phyloP scores from a whole-genome alignment of 2,329 filamentous ascomycete genomes.

The Trichoderma pleuroti region DNA sequence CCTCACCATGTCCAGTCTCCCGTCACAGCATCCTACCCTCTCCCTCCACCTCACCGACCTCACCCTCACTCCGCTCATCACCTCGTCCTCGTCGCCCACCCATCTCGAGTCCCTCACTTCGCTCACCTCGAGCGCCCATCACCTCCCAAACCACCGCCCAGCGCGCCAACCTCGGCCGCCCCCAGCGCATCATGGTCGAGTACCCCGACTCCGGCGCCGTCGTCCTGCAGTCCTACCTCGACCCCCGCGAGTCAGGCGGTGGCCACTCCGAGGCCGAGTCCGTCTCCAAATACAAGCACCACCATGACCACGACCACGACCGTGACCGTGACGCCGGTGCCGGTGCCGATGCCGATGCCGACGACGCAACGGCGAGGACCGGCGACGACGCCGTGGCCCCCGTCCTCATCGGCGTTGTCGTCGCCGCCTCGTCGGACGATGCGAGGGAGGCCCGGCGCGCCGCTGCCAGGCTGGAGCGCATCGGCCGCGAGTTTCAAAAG shows the following conservation, averaged over 20 bases:
- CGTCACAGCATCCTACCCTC: constrained; percentile 49
- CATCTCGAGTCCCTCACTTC: constrained; percentile 50
- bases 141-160: constrained; percentile 50
- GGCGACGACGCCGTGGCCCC: constrained; percentile 44
- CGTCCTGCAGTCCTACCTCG: constrained; percentile 46
- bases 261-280: constrained; percentile 16
- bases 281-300: constrained; percentile 19
- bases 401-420: constrained; percentile 52
- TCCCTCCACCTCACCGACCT: constrained; percentile 57
- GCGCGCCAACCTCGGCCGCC: constrained; percentile 51
- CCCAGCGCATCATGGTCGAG: constrained; percentile 58
- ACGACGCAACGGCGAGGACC: constrained; percentile 17
- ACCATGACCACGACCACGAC: background rate
- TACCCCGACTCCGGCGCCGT: constrained; percentile 44
- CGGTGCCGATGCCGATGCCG: background rate
- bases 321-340: no score
- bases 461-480: constrained; percentile 49
- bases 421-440: constrained; percentile 47
- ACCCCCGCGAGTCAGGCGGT: constrained; percentile 32
- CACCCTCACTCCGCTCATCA: constrained; percentile 55
- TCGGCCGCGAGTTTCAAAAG: constrained; percentile 53
- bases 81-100: constrained; percentile 44
- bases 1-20: constrained; percentile 36
- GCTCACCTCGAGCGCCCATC: constrained; percentile 52
- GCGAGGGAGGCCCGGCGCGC: constrained; percentile 51